Evolutionary conservation across 495 filamentous ascomycete genomes (phyloP), one percentile per base, ranked within the genome.

Genomic region (Opeltia flavorubescens): DNA sequence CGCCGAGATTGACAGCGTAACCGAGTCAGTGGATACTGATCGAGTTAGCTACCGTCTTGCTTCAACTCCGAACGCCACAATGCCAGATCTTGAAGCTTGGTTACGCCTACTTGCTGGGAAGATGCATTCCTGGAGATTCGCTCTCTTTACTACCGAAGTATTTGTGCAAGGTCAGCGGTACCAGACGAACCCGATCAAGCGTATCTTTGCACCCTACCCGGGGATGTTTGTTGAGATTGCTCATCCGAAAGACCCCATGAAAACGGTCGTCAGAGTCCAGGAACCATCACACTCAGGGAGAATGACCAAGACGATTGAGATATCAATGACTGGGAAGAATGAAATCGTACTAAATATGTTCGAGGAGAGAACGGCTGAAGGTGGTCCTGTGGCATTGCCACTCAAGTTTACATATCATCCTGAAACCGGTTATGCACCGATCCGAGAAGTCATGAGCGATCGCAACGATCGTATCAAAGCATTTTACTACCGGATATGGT

Each of bases 401-500:
- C 76, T 98, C 48, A 72, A 76, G 47, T 95, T 95, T 68, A 85
- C 76, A 1, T 98, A 96, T 60, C 84, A 85, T 56, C 93, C 91
- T 1, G 88, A 95, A 63, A 79, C 83, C 31, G 91, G 91, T 24
- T 96, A 93, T 59, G 89, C 91, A 13, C 91, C 91, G 5, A 93
- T 98, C 54, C 79, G 82, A 41, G 91, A 98, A 61, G 81, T 96
- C 43, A 96, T 95, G 89, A 75, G 88, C 43, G 81, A 71, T 48
- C 85, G 91, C 60, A 96, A 96, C 56, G 86, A 95, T 56, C 79
- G 85, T 43, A 95, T 98, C 72, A 95, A 95, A 67, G 79, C 91
- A 64, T 98, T 96, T 62, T 98, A 98, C 72, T 95, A 93, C 74
- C 77, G 78, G 27, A 78, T 89, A 50, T 95, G 91, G 91, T 98